These are phyloP conservation scores for Termitomyces sp. DNA, from an alignment of 768 basidiomycete species.

Conservation along the genomic window DNA sequence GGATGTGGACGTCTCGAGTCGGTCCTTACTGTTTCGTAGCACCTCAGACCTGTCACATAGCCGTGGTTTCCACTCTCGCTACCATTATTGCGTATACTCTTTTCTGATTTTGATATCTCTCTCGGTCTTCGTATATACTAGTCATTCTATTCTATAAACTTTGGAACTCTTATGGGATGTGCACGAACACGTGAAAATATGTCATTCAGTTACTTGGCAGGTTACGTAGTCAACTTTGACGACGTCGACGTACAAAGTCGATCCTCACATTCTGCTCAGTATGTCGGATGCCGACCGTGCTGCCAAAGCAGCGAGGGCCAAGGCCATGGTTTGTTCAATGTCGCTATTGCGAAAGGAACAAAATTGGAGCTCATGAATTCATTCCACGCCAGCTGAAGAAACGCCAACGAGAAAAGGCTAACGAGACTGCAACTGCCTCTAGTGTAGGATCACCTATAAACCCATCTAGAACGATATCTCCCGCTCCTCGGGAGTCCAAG, in stretches of 20 bases:
- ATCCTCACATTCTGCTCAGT: background rate
- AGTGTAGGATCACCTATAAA: conserved; percentile 34
- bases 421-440: conserved; percentile 28
- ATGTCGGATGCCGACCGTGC: conserved; percentile 77
- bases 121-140: conserved; percentile 43
- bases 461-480: conserved; percentile 41
- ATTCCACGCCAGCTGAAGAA: conserved; percentile 62
- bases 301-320: conserved; percentile 77
- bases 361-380: conserved; percentile 2
- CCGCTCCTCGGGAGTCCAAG: conserved; percentile 37
- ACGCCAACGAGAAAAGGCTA: conserved; percentile 67
- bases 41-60: conserved; percentile 24
- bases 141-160: conserved; percentile 26
- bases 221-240: background rate
- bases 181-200: background rate
- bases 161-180: conserved; percentile 2
- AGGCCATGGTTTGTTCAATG: conserved; percentile 59
- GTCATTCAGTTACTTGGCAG: background rate
- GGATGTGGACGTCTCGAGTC: conserved; percentile 50
- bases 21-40: conserved; percentile 50
- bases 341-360: conserved; percentile 1
- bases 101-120: conserved; percentile 26
- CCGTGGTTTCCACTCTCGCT: conserved; percentile 18
- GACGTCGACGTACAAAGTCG: background rate
- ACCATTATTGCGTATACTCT: conserved; percentile 26